These are phyloP conservation scores for Baudoinia panamericana DNA, from an alignment of 495 filamentous ascomycete species.

Conservation along the genomic window DNA sequence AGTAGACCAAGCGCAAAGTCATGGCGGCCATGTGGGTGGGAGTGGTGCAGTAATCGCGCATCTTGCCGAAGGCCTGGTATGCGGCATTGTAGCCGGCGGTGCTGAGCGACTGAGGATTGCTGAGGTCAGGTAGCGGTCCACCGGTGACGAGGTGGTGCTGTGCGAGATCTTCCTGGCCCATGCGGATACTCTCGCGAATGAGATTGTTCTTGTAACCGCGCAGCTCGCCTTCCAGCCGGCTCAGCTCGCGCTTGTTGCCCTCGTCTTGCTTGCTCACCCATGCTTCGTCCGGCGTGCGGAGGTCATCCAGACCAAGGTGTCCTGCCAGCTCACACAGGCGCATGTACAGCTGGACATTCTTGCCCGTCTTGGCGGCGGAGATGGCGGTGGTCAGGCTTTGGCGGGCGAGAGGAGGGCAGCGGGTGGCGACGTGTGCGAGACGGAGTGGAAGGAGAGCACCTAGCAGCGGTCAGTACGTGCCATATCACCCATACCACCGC, in stretches of 20 bases:
- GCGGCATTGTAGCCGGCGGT: conserved; percentile 38
- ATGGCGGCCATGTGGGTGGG: conserved; percentile 59
- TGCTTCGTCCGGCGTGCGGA: conserved; percentile 48
- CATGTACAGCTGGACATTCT: conserved; percentile 58
- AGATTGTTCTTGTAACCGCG: conserved; percentile 94
- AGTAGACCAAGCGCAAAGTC: conserved; percentile 53
- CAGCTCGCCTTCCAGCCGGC: conserved; percentile 66
- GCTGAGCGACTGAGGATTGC: conserved; percentile 45
- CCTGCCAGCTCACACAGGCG: conserved; percentile 50
- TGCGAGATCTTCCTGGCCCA: conserved; percentile 22
- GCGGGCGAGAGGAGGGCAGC: conserved; percentile 58
- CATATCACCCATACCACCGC: conserved; percentile 1
- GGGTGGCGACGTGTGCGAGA: conserved; percentile 64
- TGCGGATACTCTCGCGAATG: conserved; percentile 89
- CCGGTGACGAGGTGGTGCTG: conserved; percentile 37
- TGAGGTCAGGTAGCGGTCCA: conserved; percentile 10
- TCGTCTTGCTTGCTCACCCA: conserved; percentile 57
- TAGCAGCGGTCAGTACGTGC: no score
- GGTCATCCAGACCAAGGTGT: conserved; percentile 44
- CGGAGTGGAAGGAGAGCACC: conserved; percentile 63
- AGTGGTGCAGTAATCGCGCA: conserved; percentile 63
- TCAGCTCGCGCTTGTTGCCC: conserved; percentile 50
- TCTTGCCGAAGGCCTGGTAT: conserved; percentile 57
- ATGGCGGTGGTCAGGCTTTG: conserved; percentile 74
- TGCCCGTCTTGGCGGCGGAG: conserved; percentile 61